Percentiles rank a stretch among this genome's conserved stretches.
phyloP scores from a whole-genome alignment of 1,284 basidiomycete species.

The Macrocybe sp. region DNA sequence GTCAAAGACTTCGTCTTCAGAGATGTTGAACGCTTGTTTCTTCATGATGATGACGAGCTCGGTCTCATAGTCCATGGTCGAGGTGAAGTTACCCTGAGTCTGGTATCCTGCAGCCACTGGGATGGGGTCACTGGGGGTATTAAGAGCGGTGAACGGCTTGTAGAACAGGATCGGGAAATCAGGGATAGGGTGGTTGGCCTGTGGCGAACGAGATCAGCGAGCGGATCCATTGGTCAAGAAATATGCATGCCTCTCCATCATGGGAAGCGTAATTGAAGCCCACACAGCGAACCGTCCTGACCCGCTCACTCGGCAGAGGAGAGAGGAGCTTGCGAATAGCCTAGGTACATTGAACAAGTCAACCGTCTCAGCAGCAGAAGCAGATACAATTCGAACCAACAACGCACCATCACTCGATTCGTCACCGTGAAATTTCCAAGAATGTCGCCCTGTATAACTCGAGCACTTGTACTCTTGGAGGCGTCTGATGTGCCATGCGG shows the following conservation, averaged over 20 bases:
- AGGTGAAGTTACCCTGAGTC: slow-evolving; percentile 36
- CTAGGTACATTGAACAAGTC: slow-evolving; percentile 14
- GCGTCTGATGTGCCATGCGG: slow-evolving; percentile 27
- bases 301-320: slow-evolving; percentile 28
- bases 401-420: slow-evolving; percentile 25
- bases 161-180: slow-evolving; percentile 32
- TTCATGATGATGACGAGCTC: slow-evolving; percentile 42
- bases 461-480: slow-evolving; percentile 29
- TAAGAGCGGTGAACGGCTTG: slow-evolving; percentile 38
- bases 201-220: not conserved
- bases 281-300: slow-evolving; percentile 31
- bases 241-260: slow-evolving; percentile 21
- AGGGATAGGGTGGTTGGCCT: slow-evolving; percentile 24
- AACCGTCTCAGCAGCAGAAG: not conserved
- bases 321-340: slow-evolving; percentile 30
- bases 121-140: slow-evolving; percentile 30
- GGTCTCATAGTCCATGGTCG: slow-evolving; percentile 39
- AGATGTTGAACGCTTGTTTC: slow-evolving; percentile 37
- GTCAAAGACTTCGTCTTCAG: slow-evolving; percentile 37
- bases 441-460: slow-evolving; percentile 33
- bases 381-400: slow-evolving; percentile 4
- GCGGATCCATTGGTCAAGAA: not conserved
- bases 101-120: slow-evolving; percentile 36
- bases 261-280: slow-evolving; percentile 37
- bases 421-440: slow-evolving; percentile 34